Percentiles rank a stretch among this genome's conserved stretches.
phyloP scores from a whole-genome alignment of 148 eudicot species.

The Fagopyrum esculentum region DNA sequence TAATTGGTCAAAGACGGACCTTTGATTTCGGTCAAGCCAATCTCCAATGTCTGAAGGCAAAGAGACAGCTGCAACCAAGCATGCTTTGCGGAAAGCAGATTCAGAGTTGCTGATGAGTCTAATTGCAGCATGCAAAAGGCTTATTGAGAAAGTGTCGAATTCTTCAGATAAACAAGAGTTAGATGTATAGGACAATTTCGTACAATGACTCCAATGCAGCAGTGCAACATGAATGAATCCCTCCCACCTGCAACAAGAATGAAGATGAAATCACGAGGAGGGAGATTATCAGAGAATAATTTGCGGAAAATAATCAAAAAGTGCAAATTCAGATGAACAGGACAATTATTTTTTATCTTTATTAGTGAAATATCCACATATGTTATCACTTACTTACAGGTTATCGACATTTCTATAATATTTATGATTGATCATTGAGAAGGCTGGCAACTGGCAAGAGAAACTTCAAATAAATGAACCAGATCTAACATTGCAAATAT shows the following conservation, averaged over 20 bases:
- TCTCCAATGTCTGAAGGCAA: slow-evolving; percentile 26
- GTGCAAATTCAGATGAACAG: too few species aligned
- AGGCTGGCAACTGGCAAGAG: too few species aligned
- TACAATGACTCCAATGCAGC: slow-evolving; percentile 39
- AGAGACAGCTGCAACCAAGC: slow-evolving; percentile 63
- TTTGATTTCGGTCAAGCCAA: slow-evolving; percentile 40
- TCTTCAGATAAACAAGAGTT: slow-evolving; percentile 8
- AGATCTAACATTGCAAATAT: background rate
- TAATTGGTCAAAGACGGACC: slow-evolving; percentile 33
- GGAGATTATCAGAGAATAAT: background rate
- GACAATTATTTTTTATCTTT: too few species aligned
- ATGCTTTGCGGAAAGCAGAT: slow-evolving; percentile 67
- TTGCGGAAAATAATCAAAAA: too few species aligned
- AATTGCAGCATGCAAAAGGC: slow-evolving; percentile 56
- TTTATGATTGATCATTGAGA: too few species aligned
- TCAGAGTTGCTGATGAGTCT: slow-evolving; percentile 43
- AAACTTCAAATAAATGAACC: too few species aligned
- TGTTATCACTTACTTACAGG: too few species aligned
- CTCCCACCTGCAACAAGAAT: slow-evolving; percentile 62
- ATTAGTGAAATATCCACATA: too few species aligned
- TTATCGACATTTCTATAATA: too few species aligned
- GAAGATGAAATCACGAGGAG: background rate
- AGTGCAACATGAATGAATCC: slow-evolving; percentile 79
- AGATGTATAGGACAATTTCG: background rate
- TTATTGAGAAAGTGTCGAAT: slow-evolving; percentile 31